phyloP scores from a whole-genome alignment of 306 rosid genomes.

The Trifolium dubium region DNA sequence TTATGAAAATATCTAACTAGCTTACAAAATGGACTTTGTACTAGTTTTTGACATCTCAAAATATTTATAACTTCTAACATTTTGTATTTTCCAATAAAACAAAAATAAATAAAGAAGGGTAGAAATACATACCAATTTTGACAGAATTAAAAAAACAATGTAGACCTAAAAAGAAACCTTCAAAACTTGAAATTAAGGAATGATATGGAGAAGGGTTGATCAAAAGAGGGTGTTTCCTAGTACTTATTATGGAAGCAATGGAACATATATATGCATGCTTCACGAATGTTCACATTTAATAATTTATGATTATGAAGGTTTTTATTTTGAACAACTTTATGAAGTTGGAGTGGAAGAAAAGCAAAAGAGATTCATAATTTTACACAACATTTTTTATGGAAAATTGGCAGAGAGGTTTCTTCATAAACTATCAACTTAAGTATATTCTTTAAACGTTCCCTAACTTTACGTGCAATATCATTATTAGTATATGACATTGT shows the following conservation, averaged over 20 bases:
- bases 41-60: conserved; percentile 47
- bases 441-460: conserved; percentile 51
- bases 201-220: conserved; percentile 38
- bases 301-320: too few species aligned
- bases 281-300: conserved; percentile 45
- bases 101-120: neutral
- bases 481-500: conserved; percentile 19
- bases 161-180: conserved; percentile 33
- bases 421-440: conserved; percentile 49
- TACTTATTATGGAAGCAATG: conserved; percentile 34
- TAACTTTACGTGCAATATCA: conserved; percentile 51
- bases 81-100: neutral
- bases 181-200: conserved; percentile 26
- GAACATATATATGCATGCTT: conserved; percentile 36
- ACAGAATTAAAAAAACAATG: neutral
- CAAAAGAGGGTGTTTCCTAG: neutral
- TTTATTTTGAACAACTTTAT: neutral
- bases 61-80: conserved; percentile 50
- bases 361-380: conserved; percentile 53
- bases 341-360: conserved; percentile 63
- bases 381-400: conserved; percentile 34
- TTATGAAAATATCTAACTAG: conserved; percentile 49
- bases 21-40: conserved; percentile 45
- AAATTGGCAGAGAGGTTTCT: conserved; percentile 47
- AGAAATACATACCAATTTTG: neutral